Evolutionary conservation across 768 basidiomycete genomes (phyloP), one percentile per base, ranked within the genome.

Genomic region (Tylopilus felleus): DNA sequence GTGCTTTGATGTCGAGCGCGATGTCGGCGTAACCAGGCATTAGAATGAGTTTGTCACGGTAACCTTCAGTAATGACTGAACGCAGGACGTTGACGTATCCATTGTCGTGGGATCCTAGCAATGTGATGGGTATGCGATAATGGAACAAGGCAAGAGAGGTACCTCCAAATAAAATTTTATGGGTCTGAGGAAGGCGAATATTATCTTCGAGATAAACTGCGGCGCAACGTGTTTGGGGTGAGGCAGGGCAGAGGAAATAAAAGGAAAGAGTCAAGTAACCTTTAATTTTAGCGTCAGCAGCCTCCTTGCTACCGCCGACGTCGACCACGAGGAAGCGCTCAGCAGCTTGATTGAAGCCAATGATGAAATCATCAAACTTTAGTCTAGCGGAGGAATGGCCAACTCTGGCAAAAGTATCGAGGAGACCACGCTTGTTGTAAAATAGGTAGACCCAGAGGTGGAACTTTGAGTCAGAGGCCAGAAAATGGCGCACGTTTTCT

Each of bases 201-300:
- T 73, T 71, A 60, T 71, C 67, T 59, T 71, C 69, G 48, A 78
- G 71, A 58, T 70, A 69, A 53, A 74, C 77, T 79, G 43, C 10
- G 55, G 40, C 19, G 40, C 25, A 55, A 48, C 27, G 47, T 31
- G 39, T 9, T 40, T 14, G 14, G 19, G 19, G 52, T 63, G 51
- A 65, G 62, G 40, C 44, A 38, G 44, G 9, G 39, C 22, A 31
- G 25, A 27, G 25, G 14, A 35, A 16, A 7, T 28, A 14, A 25
- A 49, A 27, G 0, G 14, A 49, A 42, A 36, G 40, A 46, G 25
- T 33, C n/a, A 49, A 49, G 35, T 10, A 59, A 86, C 88, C 84
- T 77, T 85, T 86, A 65, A 89, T 80, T 71, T 89, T 89, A 41
- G 82, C 78, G 67, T 89, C 86, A 27, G 85, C 86, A 4, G 82